phyloP scores from a whole-genome alignment of 2,329 filamentous ascomycete genomes.

The Fusarium agapanthi region DNA sequence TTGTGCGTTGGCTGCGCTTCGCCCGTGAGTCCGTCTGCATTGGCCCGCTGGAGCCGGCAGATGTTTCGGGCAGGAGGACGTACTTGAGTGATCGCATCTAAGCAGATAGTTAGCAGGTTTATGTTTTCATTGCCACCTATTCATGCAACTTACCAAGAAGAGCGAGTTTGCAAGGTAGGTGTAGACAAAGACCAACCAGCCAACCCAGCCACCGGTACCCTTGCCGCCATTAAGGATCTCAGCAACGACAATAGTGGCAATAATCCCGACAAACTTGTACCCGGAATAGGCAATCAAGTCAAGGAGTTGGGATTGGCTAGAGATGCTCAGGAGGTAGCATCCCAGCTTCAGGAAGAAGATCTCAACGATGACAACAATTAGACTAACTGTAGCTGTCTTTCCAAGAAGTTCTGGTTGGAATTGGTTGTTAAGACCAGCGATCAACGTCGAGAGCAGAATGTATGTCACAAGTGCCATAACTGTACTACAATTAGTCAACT shows the following conservation, averaged over 20 bases:
- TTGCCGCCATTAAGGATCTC: slow-evolving; percentile 81
- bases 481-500: slow-evolving; percentile 38
- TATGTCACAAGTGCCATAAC: slow-evolving; percentile 98
- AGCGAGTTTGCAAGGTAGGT: slow-evolving; percentile 94
- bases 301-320: slow-evolving; percentile 90
- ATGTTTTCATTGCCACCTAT: not conserved
- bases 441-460: slow-evolving; percentile 88
- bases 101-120: slow-evolving; percentile 20
- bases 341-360: slow-evolving; percentile 91
- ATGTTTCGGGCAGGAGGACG: slow-evolving; percentile 87
- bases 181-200: slow-evolving; percentile 90
- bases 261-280: slow-evolving; percentile 98
- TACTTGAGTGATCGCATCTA: slow-evolving; percentile 96
- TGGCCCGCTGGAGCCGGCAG: slow-evolving; percentile 69
- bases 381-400: slow-evolving; percentile 84
- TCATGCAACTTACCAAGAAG: slow-evolving; percentile 76
- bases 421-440: slow-evolving; percentile 87
- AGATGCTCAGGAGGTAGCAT: slow-evolving; percentile 93
- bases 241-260: slow-evolving; percentile 82
- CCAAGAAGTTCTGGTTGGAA: slow-evolving; percentile 96
- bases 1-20: slow-evolving; percentile 86
- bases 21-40: slow-evolving; percentile 79
- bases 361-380: slow-evolving; percentile 85
- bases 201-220: slow-evolving; percentile 86
- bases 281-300: slow-evolving; percentile 96